These are phyloP conservation scores for Leishmania arabica DNA, from an alignment of 208 protist genomes.

Conservation along the genomic window DNA sequence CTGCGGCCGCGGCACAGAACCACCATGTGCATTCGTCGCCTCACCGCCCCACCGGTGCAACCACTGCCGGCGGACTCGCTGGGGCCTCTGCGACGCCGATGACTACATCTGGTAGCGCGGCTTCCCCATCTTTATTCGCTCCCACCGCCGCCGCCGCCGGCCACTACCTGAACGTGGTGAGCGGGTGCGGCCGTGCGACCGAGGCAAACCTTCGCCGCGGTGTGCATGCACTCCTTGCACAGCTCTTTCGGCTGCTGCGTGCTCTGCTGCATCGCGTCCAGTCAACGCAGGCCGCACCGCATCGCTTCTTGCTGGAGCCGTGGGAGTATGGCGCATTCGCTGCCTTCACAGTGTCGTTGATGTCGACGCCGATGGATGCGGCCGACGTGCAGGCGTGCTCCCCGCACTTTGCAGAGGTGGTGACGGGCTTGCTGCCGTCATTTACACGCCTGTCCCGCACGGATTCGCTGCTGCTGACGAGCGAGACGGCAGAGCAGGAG, in stretches of 20 bases:
- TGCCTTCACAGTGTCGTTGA: conserved; percentile 59
- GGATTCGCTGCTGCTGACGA: conserved; percentile 47
- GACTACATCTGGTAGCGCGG: not conserved
- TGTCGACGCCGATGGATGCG: conserved; percentile 57
- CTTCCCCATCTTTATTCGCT: not conserved
- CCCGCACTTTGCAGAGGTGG: conserved; percentile 43
- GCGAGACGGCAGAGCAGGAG: conserved; percentile 25
- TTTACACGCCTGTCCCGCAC: conserved; percentile 52
- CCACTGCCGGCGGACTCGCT: not conserved
- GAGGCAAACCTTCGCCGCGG: conserved; percentile 50
- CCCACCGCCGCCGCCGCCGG: not conserved
- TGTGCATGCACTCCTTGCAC: conserved; percentile 46
- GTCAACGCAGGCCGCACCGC: conserved; percentile 35
- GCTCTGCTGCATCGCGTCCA: conserved; percentile 35
- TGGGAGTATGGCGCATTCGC: conserved; percentile 65
- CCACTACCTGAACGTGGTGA: conserved; percentile 57
- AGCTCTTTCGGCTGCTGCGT: conserved; percentile 48
- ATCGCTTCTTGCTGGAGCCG: conserved; percentile 60
- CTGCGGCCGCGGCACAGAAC: not conserved
- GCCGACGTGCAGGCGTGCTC: conserved; percentile 42
- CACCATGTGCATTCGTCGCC: not conserved
- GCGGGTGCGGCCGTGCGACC: conserved; percentile 48
- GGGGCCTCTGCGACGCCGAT: not conserved
- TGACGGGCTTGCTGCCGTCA: conserved; percentile 49
- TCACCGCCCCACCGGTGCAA: not conserved